A percentile compares a stretch with the other conserved stretches of the same genome.
Evolutionary conservation across 2,329 filamentous ascomycete species (phyloP).

Genomic region (Tolypocladium amazonense): DNA sequence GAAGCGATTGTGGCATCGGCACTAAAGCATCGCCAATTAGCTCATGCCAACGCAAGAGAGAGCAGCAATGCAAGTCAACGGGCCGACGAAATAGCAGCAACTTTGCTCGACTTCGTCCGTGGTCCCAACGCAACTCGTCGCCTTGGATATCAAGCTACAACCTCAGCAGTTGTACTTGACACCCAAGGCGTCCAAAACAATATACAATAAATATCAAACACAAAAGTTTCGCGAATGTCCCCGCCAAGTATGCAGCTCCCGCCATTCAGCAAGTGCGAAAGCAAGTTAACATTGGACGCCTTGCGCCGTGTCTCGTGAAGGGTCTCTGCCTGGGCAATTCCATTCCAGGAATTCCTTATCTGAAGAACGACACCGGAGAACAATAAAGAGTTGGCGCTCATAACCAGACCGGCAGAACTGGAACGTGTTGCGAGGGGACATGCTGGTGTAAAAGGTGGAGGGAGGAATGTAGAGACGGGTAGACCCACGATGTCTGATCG

Average conservation of each 20-base stretch:
- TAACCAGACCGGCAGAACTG: background rate
- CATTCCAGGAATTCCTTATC: background rate
- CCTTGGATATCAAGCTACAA: slow-evolving; percentile 31
- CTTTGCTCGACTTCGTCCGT: background rate
- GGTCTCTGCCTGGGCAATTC: background rate
- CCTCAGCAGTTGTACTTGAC: slow-evolving; percentile 20
- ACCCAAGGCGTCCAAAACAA: slow-evolving; percentile 28
- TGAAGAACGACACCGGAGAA: background rate
- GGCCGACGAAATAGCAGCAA: background rate
- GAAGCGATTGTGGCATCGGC: slow-evolving; percentile 87
- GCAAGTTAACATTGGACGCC: background rate
- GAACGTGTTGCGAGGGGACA: background rate
- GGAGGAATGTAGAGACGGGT: slow-evolving; percentile 13
- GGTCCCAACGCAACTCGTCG: slow-evolving; percentile 33
- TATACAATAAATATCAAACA: slow-evolving; percentile 2
- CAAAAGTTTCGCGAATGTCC: background rate
- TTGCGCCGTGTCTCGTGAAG: background rate
- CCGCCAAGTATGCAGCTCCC: background rate
- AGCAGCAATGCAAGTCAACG: background rate
- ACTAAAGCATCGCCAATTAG: slow-evolving; percentile 30
- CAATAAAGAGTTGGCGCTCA: background rate
- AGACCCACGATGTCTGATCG: slow-evolving; percentile 77
- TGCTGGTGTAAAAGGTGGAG: background rate
- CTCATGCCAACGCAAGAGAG: background rate
- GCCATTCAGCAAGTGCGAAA: background rate